Evolutionary conservation across 2,329 filamentous ascomycete species (phyloP).

Genomic region (Arthroderma uncinatum): DNA sequence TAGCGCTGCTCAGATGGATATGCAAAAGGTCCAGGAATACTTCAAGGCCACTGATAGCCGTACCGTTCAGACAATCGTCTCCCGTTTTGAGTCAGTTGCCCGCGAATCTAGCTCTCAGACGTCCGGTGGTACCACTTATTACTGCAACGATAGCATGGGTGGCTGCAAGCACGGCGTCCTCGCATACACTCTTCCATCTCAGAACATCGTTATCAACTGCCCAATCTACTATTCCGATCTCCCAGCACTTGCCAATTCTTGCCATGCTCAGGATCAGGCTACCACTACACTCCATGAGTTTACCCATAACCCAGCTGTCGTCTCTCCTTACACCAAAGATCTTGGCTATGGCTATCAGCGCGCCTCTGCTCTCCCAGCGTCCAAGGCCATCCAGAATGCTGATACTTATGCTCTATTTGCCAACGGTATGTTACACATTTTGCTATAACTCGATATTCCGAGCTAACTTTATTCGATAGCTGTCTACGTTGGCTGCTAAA

Average conservation of each 20-base stretch:
- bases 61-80: conserved; percentile 41
- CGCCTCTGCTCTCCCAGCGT: conserved; percentile 35
- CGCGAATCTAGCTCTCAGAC: conserved; percentile 44
- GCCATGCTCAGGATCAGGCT: conserved; percentile 55
- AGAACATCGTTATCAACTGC: conserved; percentile 51
- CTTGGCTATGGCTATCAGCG: conserved; percentile 48
- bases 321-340: conserved; percentile 48
- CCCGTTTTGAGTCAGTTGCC: conserved; percentile 43
- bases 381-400: conserved; percentile 51
- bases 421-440: conserved; percentile 29
- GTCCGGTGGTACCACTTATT: conserved; percentile 41
- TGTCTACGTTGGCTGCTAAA: conserved; percentile 6
- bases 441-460: not conserved
- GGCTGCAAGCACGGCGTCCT: conserved; percentile 45
- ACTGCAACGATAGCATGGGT: conserved; percentile 49
- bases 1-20: conserved; percentile 33
- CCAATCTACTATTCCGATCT: conserved; percentile 44
- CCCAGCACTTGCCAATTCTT: conserved; percentile 39
- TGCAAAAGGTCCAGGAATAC: conserved; percentile 45
- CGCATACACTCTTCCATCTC: conserved; percentile 49
- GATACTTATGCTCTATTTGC: conserved; percentile 49
- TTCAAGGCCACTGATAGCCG: conserved; percentile 48
- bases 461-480: conserved; percentile 2
- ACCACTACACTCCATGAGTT: conserved; percentile 56
- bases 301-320: conserved; percentile 48